Conservation (phyloP, 208 protist species). For the Phytomonas francai region DNA sequence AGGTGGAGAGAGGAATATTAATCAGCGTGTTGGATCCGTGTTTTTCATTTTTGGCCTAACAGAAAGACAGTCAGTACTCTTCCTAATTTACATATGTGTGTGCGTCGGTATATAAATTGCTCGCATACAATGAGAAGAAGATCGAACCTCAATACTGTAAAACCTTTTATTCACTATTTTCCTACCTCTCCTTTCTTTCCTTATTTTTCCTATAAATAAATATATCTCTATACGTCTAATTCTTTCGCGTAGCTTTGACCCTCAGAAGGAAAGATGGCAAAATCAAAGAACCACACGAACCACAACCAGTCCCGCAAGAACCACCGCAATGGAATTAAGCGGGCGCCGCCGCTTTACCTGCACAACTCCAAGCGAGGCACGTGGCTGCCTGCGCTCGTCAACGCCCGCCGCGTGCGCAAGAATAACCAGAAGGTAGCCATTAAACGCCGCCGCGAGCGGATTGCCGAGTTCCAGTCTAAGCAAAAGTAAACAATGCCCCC, state of each 20-base stretch:
- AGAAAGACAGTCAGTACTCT: background rate
- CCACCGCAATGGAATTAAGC: conserved; percentile 89
- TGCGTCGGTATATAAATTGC: no score
- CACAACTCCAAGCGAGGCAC: conserved; percentile 75
- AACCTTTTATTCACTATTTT: background rate
- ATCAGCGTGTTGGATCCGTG: background rate
- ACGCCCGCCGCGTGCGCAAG: conserved; percentile 81
- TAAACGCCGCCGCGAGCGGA: conserved; percentile 65
- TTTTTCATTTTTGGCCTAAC: conserved; percentile 3
- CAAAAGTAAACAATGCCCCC: conserved; percentile 10
- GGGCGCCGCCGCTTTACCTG: conserved; percentile 55
- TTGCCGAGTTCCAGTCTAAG: conserved; percentile 43
- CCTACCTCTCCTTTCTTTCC: conserved; percentile 7
- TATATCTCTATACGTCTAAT: background rate
- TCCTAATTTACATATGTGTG: background rate
- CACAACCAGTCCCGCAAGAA: conserved; percentile 91
- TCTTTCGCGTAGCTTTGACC: no score
- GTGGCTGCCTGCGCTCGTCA: conserved; percentile 76
- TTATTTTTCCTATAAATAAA: background rate
- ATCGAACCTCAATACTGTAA: no score
- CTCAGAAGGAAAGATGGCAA: conserved; percentile 59
- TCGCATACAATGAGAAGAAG: no score
- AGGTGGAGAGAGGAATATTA: background rate
- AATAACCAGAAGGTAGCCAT: conserved; percentile 82
- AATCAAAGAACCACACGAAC: conserved; percentile 93